Evolutionary conservation across 225 moss, liverwort and hornwort genomes (phyloP).

Genomic region (Polytrichum formosum): DNA sequence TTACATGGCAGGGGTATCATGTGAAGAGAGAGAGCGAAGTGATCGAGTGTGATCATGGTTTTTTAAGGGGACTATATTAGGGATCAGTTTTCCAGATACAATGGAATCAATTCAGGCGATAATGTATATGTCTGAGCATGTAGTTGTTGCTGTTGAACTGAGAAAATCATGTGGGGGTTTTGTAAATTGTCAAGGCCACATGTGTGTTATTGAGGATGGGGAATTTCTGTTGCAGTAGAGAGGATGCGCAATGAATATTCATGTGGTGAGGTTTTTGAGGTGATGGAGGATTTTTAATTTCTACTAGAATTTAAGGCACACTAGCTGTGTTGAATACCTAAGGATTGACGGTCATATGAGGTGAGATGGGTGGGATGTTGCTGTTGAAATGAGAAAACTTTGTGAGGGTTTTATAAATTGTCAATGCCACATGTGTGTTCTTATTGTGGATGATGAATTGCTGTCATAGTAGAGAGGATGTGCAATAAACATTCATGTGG

Average conservation of each 20-base stretch:
- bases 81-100: too few relatives aligned
- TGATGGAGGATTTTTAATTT: not conserved
- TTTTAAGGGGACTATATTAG: too few relatives aligned
- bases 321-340: not conserved
- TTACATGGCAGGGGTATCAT: not conserved
- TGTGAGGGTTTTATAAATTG: not conserved
- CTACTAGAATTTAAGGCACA: not conserved
- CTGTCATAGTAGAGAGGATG: not conserved
- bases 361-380: not conserved
- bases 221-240: not conserved
- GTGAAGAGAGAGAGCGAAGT: not conserved
- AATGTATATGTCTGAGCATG: too few relatives aligned
- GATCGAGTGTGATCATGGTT: not conserved
- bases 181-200: not conserved
- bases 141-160: not conserved
- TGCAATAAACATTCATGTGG: not conserved
- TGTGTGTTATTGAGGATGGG: not conserved
- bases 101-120: too few relatives aligned
- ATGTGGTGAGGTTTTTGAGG: not conserved
- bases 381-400: not conserved
- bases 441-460: not conserved
- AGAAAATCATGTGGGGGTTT: not conserved
- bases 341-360: not conserved
- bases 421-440: not conserved
- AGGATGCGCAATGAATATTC: not conserved